These are phyloP conservation scores for Fusarium coffeatum DNA, from an alignment of 2,329 filamentous ascomycete genomes.

Conservation along the genomic window DNA sequence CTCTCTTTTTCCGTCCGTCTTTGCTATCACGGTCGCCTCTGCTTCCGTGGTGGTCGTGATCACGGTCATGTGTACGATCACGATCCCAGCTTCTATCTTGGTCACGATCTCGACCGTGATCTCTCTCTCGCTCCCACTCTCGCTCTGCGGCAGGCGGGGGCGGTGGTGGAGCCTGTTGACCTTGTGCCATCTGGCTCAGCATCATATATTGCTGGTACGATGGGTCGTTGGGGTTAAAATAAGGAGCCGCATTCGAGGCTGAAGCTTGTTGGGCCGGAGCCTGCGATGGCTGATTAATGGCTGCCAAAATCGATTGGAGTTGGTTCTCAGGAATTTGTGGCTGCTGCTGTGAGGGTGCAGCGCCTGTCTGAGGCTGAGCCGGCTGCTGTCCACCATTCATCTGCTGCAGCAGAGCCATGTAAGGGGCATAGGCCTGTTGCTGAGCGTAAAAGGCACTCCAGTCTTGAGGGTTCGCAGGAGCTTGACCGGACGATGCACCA, in stretches of 20 bases:
- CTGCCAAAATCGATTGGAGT: slow-evolving; percentile 58
- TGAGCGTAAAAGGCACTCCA: slow-evolving; percentile 58
- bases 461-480: slow-evolving; percentile 47
- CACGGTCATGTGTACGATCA: slow-evolving; percentile 49
- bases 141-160: slow-evolving; percentile 49
- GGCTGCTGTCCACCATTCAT: slow-evolving; percentile 52
- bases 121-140: slow-evolving; percentile 45
- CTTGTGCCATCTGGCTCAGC: slow-evolving; percentile 54
- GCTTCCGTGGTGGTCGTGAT: slow-evolving; percentile 47
- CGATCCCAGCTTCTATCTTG: slow-evolving; percentile 44
- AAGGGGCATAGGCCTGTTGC: slow-evolving; percentile 56
- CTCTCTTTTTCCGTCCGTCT: slow-evolving; percentile 56
- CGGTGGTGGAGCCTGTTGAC: slow-evolving; percentile 44
- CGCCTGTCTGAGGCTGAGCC: slow-evolving; percentile 20
- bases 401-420: slow-evolving; percentile 57
- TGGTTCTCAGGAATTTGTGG: slow-evolving; percentile 53
- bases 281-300: slow-evolving; percentile 54
- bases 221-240: slow-evolving; percentile 54
- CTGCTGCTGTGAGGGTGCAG: slow-evolving; percentile 41
- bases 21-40: slow-evolving; percentile 52
- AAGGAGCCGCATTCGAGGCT: slow-evolving; percentile 37
- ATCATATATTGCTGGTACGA: slow-evolving; percentile 57
- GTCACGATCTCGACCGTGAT: slow-evolving; percentile 47
- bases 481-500: slow-evolving; percentile 32
- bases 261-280: slow-evolving; percentile 41